Percentiles rank a stretch among this genome's conserved stretches.
These are phyloP conservation scores for Passalora sequoiae DNA, from an alignment of 2,329 filamentous ascomycete species.

Conservation along the genomic window DNA sequence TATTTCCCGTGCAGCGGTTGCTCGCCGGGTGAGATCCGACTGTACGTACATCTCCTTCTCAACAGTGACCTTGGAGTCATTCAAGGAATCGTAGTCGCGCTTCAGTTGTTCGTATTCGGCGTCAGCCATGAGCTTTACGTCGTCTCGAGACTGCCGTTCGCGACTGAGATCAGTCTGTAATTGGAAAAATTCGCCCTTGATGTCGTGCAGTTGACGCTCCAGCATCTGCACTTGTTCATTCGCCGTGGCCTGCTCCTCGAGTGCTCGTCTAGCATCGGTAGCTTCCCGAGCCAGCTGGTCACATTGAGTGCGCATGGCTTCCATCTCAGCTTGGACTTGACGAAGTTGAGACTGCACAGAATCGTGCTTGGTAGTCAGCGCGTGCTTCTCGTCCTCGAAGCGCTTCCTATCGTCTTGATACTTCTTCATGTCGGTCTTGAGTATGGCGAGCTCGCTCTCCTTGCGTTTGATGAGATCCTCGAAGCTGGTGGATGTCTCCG, in stretches of 20 bases:
- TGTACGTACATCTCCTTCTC: slow-evolving; percentile 97
- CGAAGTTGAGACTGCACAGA: slow-evolving; percentile 69
- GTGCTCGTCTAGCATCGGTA: slow-evolving; percentile 75
- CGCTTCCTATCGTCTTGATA: slow-evolving; percentile 73
- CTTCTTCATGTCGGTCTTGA: slow-evolving; percentile 78
- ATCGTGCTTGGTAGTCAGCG: slow-evolving; percentile 70
- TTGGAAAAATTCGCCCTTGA: slow-evolving; percentile 80
- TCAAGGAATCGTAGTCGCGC: slow-evolving; percentile 78
- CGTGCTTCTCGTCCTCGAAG: slow-evolving; percentile 72
- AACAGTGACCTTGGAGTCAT: slow-evolving; percentile 93
- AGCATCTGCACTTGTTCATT: slow-evolving; percentile 84
- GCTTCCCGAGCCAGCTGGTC: slow-evolving; percentile 81
- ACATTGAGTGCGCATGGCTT: slow-evolving; percentile 79
- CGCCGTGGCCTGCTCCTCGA: slow-evolving; percentile 84
- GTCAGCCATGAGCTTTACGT: slow-evolving; percentile 83
- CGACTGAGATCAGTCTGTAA: slow-evolving; percentile 83
- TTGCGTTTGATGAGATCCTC: slow-evolving; percentile 91
- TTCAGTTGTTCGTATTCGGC: slow-evolving; percentile 79
- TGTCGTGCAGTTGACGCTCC: slow-evolving; percentile 77
- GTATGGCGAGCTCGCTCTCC: slow-evolving; percentile 82
- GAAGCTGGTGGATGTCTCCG: slow-evolving; percentile 87
- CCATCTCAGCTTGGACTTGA: slow-evolving; percentile 81
- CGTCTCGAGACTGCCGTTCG: slow-evolving; percentile 87
- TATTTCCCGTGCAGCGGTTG: slow-evolving; percentile 71
- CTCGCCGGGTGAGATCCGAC: slow-evolving; percentile 81